Evolutionary conservation across 2,329 filamentous ascomycete species (phyloP).

Genomic region (Fusarium sp.): DNA sequence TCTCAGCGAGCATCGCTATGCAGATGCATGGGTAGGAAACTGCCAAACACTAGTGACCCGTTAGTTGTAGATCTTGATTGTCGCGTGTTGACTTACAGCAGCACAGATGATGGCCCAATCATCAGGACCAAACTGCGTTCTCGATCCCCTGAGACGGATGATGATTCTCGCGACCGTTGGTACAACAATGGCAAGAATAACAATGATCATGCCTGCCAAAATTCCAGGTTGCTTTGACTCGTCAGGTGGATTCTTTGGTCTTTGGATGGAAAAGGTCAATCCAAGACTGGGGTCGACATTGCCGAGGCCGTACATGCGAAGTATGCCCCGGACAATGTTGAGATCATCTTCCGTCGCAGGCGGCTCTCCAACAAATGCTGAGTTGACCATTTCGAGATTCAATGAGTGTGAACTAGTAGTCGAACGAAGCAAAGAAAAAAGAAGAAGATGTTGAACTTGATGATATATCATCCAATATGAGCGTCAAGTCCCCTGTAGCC

Average conservation of each 20-base stretch:
- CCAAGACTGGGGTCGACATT: slow-evolving; percentile 16
- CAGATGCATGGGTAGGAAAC: slow-evolving; percentile 16
- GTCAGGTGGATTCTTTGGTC: slow-evolving; percentile 9
- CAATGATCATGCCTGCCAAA: slow-evolving; percentile 25
- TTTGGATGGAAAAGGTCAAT: slow-evolving; percentile 14
- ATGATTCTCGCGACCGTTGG: slow-evolving; percentile 13
- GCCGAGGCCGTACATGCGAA: slow-evolving; percentile 20
- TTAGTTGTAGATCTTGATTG: neutral
- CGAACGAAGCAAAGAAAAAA: neutral
- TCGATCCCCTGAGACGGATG: slow-evolving; percentile 12
- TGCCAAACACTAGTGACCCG: slow-evolving; percentile 3
- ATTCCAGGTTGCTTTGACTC: slow-evolving; percentile 24
- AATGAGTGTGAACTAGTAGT: neutral
- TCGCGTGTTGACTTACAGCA: neutral
- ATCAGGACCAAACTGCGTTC: slow-evolving; percentile 15
- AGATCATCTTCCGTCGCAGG: slow-evolving; percentile 18
- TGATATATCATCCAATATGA: neutral
- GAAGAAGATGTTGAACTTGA: neutral
- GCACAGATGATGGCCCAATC: slow-evolving; percentile 28
- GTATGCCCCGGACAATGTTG: slow-evolving; percentile 20
- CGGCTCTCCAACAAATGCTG: slow-evolving; percentile 25
- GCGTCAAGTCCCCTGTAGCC: neutral
- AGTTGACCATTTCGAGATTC: slow-evolving; percentile 1
- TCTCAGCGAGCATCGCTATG: slow-evolving; percentile 23
- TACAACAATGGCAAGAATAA: slow-evolving; percentile 30